These are phyloP conservation scores for Xylaria sp. DNA, from an alignment of 2,329 filamentous ascomycete genomes.

Conservation along the genomic window DNA sequence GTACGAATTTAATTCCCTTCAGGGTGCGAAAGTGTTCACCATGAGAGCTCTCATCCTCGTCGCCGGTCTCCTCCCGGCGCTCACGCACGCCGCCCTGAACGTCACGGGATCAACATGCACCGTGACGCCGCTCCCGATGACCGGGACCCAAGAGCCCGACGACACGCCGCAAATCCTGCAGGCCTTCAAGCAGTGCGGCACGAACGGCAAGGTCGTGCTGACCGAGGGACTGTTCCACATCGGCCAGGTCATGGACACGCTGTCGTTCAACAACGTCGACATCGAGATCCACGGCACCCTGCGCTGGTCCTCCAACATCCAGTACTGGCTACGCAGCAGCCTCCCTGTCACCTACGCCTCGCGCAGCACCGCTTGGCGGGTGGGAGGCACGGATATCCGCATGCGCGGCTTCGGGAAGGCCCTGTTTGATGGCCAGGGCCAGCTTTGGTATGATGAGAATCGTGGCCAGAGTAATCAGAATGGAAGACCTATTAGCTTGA, in stretches of 20 bases:
- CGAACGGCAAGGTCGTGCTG: slow-evolving; percentile 63
- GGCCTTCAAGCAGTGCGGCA: slow-evolving; percentile 61
- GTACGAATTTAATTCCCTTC: background rate
- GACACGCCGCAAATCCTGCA: slow-evolving; percentile 63
- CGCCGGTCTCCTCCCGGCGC: slow-evolving; percentile 28
- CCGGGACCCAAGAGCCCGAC: slow-evolving; percentile 50
- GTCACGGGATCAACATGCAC: slow-evolving; percentile 48
- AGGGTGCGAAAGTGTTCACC: background rate
- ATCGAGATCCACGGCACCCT: slow-evolving; percentile 61
- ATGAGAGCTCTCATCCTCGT: slow-evolving; percentile 36
- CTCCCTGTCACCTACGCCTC: slow-evolving; percentile 61
- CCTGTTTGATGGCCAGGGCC: slow-evolving; percentile 58
- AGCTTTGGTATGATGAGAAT: slow-evolving; percentile 60
- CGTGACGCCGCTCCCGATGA: slow-evolving; percentile 44
- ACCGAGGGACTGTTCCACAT: slow-evolving; percentile 61
- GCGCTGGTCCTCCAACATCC: slow-evolving; percentile 54
- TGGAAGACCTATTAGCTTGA: slow-evolving; percentile 58
- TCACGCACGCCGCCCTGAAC: slow-evolving; percentile 42
- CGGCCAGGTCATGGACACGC: slow-evolving; percentile 61
- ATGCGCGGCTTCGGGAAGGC: slow-evolving; percentile 62
- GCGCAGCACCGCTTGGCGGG: slow-evolving; percentile 60
- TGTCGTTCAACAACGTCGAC: slow-evolving; percentile 58
- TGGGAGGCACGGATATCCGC: slow-evolving; percentile 62
- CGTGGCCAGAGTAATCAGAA: slow-evolving; percentile 55
- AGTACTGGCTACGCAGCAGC: slow-evolving; percentile 62